Conservation (phyloP, 2,329 filamentous ascomycete genomes). For the Saccharata proteae region DNA sequence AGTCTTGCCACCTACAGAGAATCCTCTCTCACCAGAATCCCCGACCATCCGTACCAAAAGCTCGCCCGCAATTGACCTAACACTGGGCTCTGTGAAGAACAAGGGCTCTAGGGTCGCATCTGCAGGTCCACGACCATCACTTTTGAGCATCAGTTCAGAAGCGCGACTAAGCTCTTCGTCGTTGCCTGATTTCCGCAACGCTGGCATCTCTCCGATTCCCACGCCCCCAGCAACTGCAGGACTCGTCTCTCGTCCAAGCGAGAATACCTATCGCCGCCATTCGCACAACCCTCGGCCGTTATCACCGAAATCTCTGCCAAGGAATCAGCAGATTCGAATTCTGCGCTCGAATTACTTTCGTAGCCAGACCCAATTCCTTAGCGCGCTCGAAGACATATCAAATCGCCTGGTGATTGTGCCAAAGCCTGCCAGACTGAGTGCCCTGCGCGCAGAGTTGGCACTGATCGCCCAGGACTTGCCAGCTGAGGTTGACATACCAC, state of each 20-base stretch:
- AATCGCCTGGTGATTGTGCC: conserved; percentile 74
- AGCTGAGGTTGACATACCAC: conserved; percentile 71
- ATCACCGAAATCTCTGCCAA: conserved; percentile 49
- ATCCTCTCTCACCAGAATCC: conserved; percentile 11
- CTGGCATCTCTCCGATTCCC: conserved; percentile 30
- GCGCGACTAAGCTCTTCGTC: conserved; percentile 57
- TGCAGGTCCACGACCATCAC: conserved; percentile 30
- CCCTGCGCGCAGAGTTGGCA: conserved; percentile 67
- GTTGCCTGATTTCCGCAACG: conserved; percentile 48
- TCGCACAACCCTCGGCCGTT: conserved; percentile 40
- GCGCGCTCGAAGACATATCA: conserved; percentile 71
- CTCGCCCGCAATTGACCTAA: conserved; percentile 16
- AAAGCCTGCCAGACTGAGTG: conserved; percentile 69
- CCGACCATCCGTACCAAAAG: conserved; percentile 1
- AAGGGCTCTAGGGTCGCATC: conserved; percentile 15
- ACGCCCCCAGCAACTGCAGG: conserved; percentile 30
- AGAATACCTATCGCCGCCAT: conserved; percentile 36
- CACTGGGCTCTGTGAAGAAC: no score
- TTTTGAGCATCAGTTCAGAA: conserved; percentile 44
- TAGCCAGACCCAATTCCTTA: conserved; percentile 68
- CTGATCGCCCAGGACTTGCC: conserved; percentile 71
- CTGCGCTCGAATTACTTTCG: conserved; percentile 74
- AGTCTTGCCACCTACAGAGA: conserved; percentile 18
- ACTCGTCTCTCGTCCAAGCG: conserved; percentile 11
- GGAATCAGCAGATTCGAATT: conserved; percentile 56